Evolutionary conservation across 768 basidiomycete genomes (phyloP).

Genomic region (Boletus insuetus): DNA sequence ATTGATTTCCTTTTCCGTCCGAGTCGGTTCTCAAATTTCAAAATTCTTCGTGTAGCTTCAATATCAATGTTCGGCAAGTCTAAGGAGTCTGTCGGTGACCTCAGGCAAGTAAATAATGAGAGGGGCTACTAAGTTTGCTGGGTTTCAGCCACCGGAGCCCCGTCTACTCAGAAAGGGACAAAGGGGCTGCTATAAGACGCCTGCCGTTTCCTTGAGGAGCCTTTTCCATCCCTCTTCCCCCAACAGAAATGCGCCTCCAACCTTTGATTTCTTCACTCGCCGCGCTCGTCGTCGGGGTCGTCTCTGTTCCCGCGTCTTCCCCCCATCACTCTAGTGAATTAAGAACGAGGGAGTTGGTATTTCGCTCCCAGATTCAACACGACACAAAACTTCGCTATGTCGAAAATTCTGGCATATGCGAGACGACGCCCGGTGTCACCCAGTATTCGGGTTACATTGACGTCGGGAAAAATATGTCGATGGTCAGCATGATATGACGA

Average conservation of each 20-base stretch:
- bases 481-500: constrained; percentile 36
- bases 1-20: too few species aligned
- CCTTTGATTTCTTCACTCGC: background rate
- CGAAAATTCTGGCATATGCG: constrained; percentile 61
- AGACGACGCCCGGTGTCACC: constrained; percentile 60
- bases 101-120: too few species aligned
- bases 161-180: too few species aligned
- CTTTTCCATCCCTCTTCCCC: background rate
- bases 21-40: too few species aligned
- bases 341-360: background rate
- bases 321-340: background rate
- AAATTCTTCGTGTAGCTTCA: too few species aligned
- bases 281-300: background rate
- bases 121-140: too few species aligned
- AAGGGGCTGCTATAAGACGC: too few species aligned
- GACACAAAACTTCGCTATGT: constrained; percentile 45
- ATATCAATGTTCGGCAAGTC: too few species aligned
- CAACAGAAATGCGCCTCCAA: constrained; percentile 15
- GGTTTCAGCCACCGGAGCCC: too few species aligned
- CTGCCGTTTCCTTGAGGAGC: too few species aligned
- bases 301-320: background rate
- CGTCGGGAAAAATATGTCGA: constrained; percentile 54
- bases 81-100: too few species aligned
- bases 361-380: constrained; percentile 17
- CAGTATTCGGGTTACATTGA: constrained; percentile 65